phyloP scores from a whole-genome alignment of 768 basidiomycete species.

The Amanita brunnescens region DNA sequence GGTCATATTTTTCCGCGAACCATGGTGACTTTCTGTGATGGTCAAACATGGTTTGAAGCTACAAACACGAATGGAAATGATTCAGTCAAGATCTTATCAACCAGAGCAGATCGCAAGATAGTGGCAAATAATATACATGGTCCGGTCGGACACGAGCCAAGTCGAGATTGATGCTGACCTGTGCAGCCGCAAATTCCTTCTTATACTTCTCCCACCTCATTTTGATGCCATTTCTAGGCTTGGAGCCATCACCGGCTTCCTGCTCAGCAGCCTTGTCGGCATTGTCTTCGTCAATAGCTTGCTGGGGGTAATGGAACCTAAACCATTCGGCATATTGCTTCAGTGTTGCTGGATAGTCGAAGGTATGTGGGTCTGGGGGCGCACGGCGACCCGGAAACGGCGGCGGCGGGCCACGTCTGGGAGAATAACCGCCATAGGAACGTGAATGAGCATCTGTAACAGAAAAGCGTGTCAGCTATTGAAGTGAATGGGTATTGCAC shows the following conservation, averaged over 20 bases:
- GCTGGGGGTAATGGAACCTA: constrained; percentile 62
- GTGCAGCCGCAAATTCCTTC: constrained; percentile 78
- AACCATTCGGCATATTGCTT: constrained; percentile 90
- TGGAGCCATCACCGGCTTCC: constrained; percentile 73
- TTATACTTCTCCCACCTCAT: constrained; percentile 89
- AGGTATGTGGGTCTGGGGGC: constrained; percentile 72
- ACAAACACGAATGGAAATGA: constrained; percentile 29
- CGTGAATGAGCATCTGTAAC: constrained; percentile 57
- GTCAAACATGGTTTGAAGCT: constrained; percentile 95
- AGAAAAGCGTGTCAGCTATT: constrained; percentile 8
- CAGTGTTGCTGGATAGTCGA: constrained; percentile 73
- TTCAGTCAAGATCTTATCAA: constrained; percentile 22
- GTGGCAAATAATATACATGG: constrained; percentile 18
- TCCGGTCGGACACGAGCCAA: constrained; percentile 16
- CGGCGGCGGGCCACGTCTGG: constrained; percentile 48
- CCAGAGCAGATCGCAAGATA: constrained; percentile 14
- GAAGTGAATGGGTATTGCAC: constrained; percentile 4
- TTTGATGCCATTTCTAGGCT: constrained; percentile 79
- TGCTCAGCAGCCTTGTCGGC: constrained; percentile 79
- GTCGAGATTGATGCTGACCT: constrained; percentile 50
- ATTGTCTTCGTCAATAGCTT: constrained; percentile 75
- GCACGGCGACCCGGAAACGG: constrained; percentile 47
- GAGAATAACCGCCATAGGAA: constrained; percentile 47
- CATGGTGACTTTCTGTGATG: constrained; percentile 93
- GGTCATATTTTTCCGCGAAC: constrained; percentile 96